These are phyloP conservation scores for Solanum boliviense DNA, from an alignment of 257 asterid genomes.

Conservation along the genomic window DNA sequence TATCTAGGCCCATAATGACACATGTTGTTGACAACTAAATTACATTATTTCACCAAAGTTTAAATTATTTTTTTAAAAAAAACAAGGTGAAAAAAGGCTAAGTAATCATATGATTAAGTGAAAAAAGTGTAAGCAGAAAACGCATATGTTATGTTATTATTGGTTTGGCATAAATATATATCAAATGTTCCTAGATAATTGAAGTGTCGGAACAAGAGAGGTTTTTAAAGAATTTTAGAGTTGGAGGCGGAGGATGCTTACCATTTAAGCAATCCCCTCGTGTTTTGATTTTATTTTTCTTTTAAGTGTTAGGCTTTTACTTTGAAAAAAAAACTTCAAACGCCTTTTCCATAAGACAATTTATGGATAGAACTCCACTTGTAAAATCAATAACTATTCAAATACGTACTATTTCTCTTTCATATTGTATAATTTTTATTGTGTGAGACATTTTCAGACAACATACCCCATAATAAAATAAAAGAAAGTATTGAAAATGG, in stretches of 20 bases:
- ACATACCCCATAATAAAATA: neutral
- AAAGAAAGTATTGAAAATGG: neutral
- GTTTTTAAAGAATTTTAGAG: neutral
- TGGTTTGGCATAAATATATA: neutral
- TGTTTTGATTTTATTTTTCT: neutral
- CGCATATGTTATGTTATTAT: neutral
- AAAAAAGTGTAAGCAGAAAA: neutral
- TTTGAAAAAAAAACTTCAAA: neutral
- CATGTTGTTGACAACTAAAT: neutral
- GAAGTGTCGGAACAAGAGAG: neutral
- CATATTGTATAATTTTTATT: neutral
- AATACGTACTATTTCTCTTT: neutral
- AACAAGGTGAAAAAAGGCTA: neutral
- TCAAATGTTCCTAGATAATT: neutral
- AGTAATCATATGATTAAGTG: neutral
- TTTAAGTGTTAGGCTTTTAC: neutral
- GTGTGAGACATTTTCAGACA: neutral
- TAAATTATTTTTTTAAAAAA: neutral
- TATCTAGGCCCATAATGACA: neutral
- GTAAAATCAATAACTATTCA: neutral
- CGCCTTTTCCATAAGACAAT: neutral
- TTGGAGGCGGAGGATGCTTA: no score
- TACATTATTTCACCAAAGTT: neutral
- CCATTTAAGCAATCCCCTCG: rapidly evolving
- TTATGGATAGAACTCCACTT: neutral